Conservation (phyloP, 768 basidiomycete species). For the Pleurotus pulmonarius region DNA sequence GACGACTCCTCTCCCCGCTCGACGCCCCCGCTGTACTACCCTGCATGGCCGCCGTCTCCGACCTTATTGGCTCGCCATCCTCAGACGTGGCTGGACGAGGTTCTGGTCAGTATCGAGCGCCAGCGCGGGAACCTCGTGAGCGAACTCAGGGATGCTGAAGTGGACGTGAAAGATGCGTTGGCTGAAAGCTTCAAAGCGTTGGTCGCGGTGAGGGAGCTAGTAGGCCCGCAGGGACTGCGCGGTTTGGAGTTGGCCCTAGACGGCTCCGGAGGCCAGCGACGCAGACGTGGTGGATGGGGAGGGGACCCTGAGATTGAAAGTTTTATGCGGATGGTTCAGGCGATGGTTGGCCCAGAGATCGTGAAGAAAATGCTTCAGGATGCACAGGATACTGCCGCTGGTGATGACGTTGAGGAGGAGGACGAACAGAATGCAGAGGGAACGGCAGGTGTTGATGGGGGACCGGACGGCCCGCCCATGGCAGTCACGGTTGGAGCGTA, state of each 20-base stretch:
- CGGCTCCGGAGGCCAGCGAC: neutral
- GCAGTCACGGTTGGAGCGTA: too few species aligned
- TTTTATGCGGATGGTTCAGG: neutral
- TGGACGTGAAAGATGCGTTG: neutral
- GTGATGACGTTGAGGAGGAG: neutral
- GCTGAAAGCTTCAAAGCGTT: neutral
- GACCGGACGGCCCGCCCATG: neutral
- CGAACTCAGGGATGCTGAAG: neutral
- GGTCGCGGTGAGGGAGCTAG: neutral
- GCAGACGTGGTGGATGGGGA: neutral
- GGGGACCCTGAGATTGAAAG: neutral
- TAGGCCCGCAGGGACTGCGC: neutral
- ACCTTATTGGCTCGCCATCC: neutral
- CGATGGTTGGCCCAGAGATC: neutral
- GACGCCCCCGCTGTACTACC: neutral
- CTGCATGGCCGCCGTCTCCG: neutral
- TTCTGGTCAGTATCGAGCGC: neutral
- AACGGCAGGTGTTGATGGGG: neutral
- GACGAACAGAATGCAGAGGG: neutral
- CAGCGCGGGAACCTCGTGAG: neutral
- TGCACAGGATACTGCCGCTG: neutral
- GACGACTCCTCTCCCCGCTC: neutral
- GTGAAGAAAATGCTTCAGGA: neutral
- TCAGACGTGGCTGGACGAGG: slow-evolving; percentile 2
- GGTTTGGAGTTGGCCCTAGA: neutral